These are phyloP conservation scores for Immersiella caudata DNA, from an alignment of 495 filamentous ascomycete genomes.

Conservation along the genomic window DNA sequence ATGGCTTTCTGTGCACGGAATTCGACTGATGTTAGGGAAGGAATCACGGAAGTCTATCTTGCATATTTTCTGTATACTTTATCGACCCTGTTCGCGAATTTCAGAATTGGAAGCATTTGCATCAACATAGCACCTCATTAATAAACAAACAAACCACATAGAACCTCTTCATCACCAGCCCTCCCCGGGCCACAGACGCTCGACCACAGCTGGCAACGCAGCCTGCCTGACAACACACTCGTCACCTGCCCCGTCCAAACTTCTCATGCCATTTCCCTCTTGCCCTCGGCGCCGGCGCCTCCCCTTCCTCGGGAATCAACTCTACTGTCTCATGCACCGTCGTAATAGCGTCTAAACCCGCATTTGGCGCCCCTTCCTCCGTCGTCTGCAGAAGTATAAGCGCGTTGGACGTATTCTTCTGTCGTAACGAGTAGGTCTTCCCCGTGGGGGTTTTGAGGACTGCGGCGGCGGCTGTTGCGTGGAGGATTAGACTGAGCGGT, in stretches of 20 bases:
- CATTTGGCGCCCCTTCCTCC: conserved; percentile 31
- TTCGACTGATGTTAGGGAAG: too few species aligned
- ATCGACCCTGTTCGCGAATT: too few species aligned
- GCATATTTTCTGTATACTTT: too few species aligned
- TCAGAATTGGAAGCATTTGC: too few species aligned
- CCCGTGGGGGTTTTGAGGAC: conserved; percentile 67
- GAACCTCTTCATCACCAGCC: too few species aligned
- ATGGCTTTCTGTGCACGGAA: too few species aligned
- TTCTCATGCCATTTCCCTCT: conserved; percentile 88
- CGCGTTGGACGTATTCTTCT: conserved; percentile 90
- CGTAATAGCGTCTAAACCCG: conserved; percentile 62
- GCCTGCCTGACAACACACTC: conserved; percentile 36
- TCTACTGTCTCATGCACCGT: conserved; percentile 77
- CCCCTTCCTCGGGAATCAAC: conserved; percentile 46
- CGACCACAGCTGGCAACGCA: too few species aligned
- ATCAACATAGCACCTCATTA: too few species aligned
- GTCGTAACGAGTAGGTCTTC: conserved; percentile 77
- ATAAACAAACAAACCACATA: too few species aligned
- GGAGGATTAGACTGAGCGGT: conserved; percentile 63
- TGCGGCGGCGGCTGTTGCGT: conserved; percentile 64
- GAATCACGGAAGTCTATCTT: too few species aligned
- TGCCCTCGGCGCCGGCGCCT: conserved; percentile 46
- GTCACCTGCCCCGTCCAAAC: conserved; percentile 60
- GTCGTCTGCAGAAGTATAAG: conserved; percentile 49
- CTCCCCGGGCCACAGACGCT: too few species aligned